Evolutionary conservation across 2,329 filamentous ascomycete genomes (phyloP), one percentile per base, ranked within the genome.

Genomic region (Pezicula neosporulosa): DNA sequence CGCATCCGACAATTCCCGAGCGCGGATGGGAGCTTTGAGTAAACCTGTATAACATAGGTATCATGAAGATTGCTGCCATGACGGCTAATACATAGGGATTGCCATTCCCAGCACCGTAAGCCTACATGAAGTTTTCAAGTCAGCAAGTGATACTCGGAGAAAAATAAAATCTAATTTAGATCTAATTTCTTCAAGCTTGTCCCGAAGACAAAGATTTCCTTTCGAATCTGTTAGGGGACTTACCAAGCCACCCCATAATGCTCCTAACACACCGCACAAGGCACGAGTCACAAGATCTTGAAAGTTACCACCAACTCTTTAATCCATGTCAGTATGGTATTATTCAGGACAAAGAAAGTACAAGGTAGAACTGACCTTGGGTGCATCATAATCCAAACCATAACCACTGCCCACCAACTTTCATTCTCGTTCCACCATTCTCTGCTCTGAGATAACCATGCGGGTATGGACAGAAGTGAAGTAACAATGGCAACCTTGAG

Each of bases 11-110:
- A 3, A 83, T 67, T 1, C 81, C 81, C 2, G 80, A 83, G 38
- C 80, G 68, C n/a, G 78, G 76, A 62, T 82, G 79, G 8, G 71
- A 66, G 58, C 77, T 81, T 51, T 78, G 77, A 0, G 77, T 78
- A 53, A 74, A 81, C 27, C 79, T 71, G 53, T 81, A 80, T 10
- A 82, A 66, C 79, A 82, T 82, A 0, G 80, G 81, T n/a, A 79
- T 58, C 77, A 83, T 81, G 58, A 76, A 83, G 6, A 82, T 68
- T 3, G 71, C 69, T 13, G 78, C 75, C 63, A 83, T 82, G 0
- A 72, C 73, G 4, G 75, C 78, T 64, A 81, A 74, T 2, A 82
- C 72, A 57, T 76, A 81, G 0, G 77, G 77, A 57, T 76, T 81
- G 6, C 79, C 79, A 39, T 74, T 57, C 3, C 72, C 73, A 12